Base-by-base conservation (phyloP, 2,329 filamentous ascomycete species). In the Annulohypoxylon truncatum region DNA sequence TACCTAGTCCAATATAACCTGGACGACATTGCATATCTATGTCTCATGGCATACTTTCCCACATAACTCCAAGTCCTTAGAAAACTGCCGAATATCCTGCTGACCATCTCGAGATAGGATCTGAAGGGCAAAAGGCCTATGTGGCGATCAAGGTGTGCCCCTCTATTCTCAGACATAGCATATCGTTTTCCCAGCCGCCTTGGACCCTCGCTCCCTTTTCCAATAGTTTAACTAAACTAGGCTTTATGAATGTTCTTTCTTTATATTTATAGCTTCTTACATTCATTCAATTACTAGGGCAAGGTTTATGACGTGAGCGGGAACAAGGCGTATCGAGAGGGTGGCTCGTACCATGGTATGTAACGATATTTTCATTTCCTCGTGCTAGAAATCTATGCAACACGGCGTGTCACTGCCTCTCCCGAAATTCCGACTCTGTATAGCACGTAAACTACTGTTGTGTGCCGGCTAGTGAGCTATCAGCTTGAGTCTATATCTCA, bases 221-320 rank as follows among this genome's bases (percentile, higher is more conserved):
- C 38, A 13, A 78, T 69, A 53, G 84, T 82, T 62, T 86, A 12
- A 38, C 12, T 13, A 20, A n/a, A 13, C 35, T 29, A 42, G 4
- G 20, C n/a, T 33, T 18, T 44, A 12, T 60, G 13, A 13, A 10
- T 9, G 18, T 26, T 10, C n/a, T n/a, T 20, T 26, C 15, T 10
- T 89, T 83, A 4, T 82, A 85, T 3, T 33, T 26, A 31, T 75
- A 88, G 22, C 57, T 57, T 59, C 44, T 66, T 13, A 69, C 68
- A 55, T 61, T n/a, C 24, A 28, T 61, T n/a, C 24, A 28, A 15
- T 15, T 55, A 42, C 58, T 64, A 97, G 91, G 95, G 96, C 73
- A 93, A 91, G 66, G 91, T 99, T 55, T 99, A 97, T 76, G 95
- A 99, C 76, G 96, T 99, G 66, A 93, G 89, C 22, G 92, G 91